Evolutionary conservation across 225 moss, liverwort and hornwort genomes (phyloP).

Genomic region (Takakia lepidozioides): DNA sequence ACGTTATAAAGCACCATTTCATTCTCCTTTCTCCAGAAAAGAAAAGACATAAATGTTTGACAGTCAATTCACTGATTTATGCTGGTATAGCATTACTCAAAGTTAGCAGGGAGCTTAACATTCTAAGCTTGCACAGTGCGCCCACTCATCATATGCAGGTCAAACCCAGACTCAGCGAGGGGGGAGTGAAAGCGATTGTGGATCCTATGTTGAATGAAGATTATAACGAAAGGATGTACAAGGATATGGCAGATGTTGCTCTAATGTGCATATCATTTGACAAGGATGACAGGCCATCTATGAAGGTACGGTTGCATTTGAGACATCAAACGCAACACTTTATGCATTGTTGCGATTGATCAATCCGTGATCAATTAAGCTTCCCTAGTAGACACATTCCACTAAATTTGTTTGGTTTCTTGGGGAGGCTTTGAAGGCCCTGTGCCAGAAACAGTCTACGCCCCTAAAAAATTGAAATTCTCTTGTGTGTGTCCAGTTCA

Average conservation of each 20-base stretch:
- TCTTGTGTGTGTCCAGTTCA: background rate
- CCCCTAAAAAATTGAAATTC: background rate
- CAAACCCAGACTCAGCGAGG: conserved; percentile 42
- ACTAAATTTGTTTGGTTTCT: too few species aligned
- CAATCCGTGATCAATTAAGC: background rate
- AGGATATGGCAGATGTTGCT: conserved; percentile 46
- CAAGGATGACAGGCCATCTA: conserved; percentile 42
- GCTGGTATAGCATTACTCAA: too few species aligned
- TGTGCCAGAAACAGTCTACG: background rate
- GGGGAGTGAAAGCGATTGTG: conserved; percentile 32
- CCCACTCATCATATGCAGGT: conserved; percentile 9
- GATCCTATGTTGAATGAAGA: conserved; percentile 27
- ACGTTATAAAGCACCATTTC: too few species aligned
- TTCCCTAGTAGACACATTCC: too few species aligned
- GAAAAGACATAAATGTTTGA: too few species aligned
- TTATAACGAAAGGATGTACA: conserved; percentile 36
- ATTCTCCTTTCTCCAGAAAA: too few species aligned
- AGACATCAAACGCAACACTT: background rate
- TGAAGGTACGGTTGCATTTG: conserved; percentile 29
- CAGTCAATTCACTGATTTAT: too few species aligned
- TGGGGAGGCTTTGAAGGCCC: too few species aligned
- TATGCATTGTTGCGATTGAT: background rate
- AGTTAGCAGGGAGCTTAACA: too few species aligned
- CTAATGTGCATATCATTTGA: conserved; percentile 38
- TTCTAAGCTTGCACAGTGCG: background rate